Conservation (phyloP, 208 protist genomes). For the Trypanosoma mega region DNA sequence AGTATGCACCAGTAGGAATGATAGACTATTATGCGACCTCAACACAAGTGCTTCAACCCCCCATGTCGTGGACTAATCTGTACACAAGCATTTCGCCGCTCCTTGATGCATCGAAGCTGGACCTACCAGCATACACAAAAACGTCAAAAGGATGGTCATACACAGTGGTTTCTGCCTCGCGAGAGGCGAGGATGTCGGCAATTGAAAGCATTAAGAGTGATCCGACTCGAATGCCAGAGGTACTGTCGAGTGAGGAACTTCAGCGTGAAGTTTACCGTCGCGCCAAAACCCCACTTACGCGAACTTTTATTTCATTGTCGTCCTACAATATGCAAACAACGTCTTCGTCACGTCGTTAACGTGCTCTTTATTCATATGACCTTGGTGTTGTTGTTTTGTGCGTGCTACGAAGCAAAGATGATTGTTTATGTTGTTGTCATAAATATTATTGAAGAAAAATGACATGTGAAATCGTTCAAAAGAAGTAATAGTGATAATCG, state of each 20-base stretch:
- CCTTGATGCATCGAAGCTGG: constrained; percentile 7
- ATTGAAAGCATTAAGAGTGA: constrained; percentile 14
- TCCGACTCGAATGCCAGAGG: constrained; percentile 11
- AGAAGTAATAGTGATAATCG: too few species aligned
- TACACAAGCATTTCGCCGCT: constrained; percentile 40
- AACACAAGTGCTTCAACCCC: constrained; percentile 29
- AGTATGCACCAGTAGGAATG: constrained; percentile 12
- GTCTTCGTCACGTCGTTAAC: neutral
- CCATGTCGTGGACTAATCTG: constrained; percentile 33
- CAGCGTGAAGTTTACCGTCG: neutral
- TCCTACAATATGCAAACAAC: neutral
- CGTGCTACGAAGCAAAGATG: neutral
- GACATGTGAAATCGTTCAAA: too few species aligned
- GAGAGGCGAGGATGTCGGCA: neutral
- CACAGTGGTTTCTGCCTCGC: neutral
- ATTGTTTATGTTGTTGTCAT: neutral
- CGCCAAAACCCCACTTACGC: constrained; percentile 12
- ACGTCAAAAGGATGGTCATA: neutral
- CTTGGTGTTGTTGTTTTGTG: neutral
- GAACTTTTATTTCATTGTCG: constrained; percentile 12
- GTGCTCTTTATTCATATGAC: too few species aligned
- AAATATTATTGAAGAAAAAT: too few species aligned
- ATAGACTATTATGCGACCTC: constrained; percentile 38
- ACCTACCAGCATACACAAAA: neutral
- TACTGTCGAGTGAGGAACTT: neutral